phyloP scores from a whole-genome alignment of 129 eudicot species.

The Helichrysum umbraculigerum region DNA sequence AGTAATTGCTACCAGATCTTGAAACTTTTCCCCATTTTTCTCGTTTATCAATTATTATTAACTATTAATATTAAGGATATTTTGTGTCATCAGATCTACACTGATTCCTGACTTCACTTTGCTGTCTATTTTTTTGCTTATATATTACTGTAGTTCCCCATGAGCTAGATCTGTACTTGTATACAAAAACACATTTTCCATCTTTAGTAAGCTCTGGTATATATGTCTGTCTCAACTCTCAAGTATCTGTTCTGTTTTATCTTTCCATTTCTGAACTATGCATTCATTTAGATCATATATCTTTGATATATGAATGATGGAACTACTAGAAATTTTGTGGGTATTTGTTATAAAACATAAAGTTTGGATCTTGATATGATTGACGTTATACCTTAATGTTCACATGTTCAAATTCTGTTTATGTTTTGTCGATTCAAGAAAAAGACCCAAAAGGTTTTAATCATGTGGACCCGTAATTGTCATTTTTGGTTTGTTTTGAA shows the following conservation, averaged over 20 bases:
- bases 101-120: conserved; percentile 25
- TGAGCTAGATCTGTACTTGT: conserved; percentile 33
- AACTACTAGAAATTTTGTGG: conserved; percentile 16
- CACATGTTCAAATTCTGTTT: neutral
- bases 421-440: neutral
- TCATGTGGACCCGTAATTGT: conserved; percentile 1
- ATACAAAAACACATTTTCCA: conserved; percentile 29
- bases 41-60: neutral
- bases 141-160: conserved; percentile 3
- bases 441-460: neutral
- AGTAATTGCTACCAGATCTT: conserved; percentile 52
- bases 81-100: conserved; percentile 48
- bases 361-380: conserved; percentile 29
- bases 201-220: conserved; percentile 27
- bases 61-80: conserved; percentile 7
- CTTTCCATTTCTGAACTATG: conserved; percentile 19
- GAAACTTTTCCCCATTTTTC: conserved; percentile 4
- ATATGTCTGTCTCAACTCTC: conserved; percentile 17
- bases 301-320: conserved; percentile 5
- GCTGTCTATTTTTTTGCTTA: conserved; percentile 6
- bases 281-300: conserved; percentile 16
- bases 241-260: conserved; percentile 6
- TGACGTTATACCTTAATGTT: neutral
- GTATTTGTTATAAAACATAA: conserved; percentile 17
- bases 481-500: neutral